Conservation (phyloP, 2,329 filamentous ascomycete species). For the Ramichloridium luteum region DNA sequence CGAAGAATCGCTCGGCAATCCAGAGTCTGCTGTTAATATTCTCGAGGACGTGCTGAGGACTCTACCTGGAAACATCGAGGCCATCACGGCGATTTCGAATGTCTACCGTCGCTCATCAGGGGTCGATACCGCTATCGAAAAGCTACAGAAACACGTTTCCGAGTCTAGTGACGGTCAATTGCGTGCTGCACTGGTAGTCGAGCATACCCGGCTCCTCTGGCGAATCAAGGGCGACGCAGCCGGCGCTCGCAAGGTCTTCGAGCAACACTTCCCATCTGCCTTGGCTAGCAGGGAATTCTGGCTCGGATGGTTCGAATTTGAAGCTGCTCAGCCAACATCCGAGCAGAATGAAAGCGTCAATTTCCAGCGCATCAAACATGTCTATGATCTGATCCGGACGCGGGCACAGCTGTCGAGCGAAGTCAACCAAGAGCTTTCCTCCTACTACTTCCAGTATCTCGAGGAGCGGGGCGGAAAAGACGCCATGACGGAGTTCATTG, state of each 20-base stretch:
- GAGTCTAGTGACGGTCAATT: conserved; percentile 32
- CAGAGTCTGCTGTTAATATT: conserved; percentile 71
- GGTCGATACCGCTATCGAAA: conserved; percentile 69
- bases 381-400: conserved; percentile 61
- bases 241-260: conserved; percentile 72
- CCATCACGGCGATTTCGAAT: conserved; percentile 78
- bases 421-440: conserved; percentile 61
- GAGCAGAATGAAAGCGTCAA: conserved; percentile 52
- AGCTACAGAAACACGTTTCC: conserved; percentile 67
- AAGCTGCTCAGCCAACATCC: conserved; percentile 67
- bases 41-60: conserved; percentile 66
- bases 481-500: conserved; percentile 74
- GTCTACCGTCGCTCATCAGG: conserved; percentile 72
- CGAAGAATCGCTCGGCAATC: conserved; percentile 70
- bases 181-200: conserved; percentile 75
- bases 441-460: conserved; percentile 71
- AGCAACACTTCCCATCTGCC: conserved; percentile 53
- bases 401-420: conserved; percentile 58
- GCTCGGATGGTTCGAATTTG: conserved; percentile 78
- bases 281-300: conserved; percentile 80
- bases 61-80: conserved; percentile 73
- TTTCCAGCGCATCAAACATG: conserved; percentile 63
- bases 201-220: conserved; percentile 81
- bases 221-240: conserved; percentile 64
- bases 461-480: conserved; percentile 71